phyloP scores from a whole-genome alignment of 352 stramenopile genomes.

The Heterotrichella gracilis region DNA sequence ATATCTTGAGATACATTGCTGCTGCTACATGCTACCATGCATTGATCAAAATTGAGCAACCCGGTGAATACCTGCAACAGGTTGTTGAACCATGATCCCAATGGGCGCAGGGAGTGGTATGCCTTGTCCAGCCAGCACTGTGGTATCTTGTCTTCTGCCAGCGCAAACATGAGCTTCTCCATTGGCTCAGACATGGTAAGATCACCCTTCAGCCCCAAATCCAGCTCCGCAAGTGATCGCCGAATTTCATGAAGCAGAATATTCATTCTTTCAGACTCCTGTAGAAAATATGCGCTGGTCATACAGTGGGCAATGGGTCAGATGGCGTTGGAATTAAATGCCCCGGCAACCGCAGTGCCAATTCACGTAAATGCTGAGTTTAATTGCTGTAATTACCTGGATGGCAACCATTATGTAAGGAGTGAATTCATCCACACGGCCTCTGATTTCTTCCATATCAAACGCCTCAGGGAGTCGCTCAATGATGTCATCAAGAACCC shows the following conservation, averaged over 20 bases:
- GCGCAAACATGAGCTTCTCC: slow-evolving; percentile 43
- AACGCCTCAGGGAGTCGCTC: too few species aligned
- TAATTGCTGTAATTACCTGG: too few species aligned
- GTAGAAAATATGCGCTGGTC: slow-evolving; percentile 64
- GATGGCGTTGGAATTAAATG: too few species aligned
- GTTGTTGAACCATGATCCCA: slow-evolving; percentile 61
- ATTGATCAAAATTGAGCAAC: too few species aligned
- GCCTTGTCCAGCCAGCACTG: slow-evolving; percentile 64
- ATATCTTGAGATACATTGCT: too few species aligned
- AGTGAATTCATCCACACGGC: slow-evolving; percentile 34
- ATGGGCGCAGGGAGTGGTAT: slow-evolving; percentile 51
- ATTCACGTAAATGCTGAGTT: too few species aligned
- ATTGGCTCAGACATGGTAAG: slow-evolving; percentile 87
- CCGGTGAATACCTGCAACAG: slow-evolving; percentile 46
- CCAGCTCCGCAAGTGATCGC: slow-evolving; percentile 71
- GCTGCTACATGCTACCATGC: too few species aligned
- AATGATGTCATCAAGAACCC: too few species aligned
- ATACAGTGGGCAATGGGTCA: slow-evolving; percentile 31
- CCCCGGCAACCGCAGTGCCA: too few species aligned
- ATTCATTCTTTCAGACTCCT: slow-evolving; percentile 91
- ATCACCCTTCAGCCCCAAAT: slow-evolving; percentile 68
- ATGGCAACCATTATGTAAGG: slow-evolving; percentile 66
- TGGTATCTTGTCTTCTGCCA: slow-evolving; percentile 53
- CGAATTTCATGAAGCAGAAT: slow-evolving; percentile 60
- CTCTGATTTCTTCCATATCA: too few species aligned